Evolutionary conservation across 345 rosid genomes (phyloP).

Genomic region (Cardamine occulta): DNA sequence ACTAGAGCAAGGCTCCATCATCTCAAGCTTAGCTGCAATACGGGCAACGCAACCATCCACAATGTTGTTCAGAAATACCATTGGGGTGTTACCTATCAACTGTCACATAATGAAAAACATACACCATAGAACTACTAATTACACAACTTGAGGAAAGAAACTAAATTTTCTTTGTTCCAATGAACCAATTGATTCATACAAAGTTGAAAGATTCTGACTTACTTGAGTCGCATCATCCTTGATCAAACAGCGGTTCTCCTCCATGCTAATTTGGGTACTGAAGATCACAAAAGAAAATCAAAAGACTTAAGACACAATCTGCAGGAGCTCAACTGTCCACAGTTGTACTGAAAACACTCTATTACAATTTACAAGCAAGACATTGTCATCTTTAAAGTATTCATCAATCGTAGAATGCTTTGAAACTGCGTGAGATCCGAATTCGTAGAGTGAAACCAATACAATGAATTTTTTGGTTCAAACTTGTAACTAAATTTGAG

Average conservation of each 20-base stretch:
- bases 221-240: constrained; percentile 67
- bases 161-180: background rate
- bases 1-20: constrained; percentile 57
- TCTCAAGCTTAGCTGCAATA: constrained; percentile 67
- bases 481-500: background rate
- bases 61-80: constrained; percentile 61
- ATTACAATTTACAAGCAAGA: background rate
- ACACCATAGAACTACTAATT: background rate
- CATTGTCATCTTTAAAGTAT: background rate
- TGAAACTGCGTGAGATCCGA: constrained; percentile 2
- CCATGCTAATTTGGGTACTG: constrained; percentile 28
- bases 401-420: background rate
- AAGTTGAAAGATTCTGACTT: constrained; percentile 16
- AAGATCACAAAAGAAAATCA: constrained; percentile 11
- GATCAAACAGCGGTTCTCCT: constrained; percentile 51
- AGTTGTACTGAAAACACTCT: background rate
- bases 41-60: constrained; percentile 66
- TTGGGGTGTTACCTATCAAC: constrained; percentile 64
- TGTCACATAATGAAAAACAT: constrained; percentile 29
- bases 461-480: background rate
- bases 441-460: background rate
- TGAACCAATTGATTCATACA: background rate
- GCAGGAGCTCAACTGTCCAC: background rate
- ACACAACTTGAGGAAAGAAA: background rate
- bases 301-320: background rate